Evolutionary conservation across 2,329 filamentous ascomycete species (phyloP), one percentile per base, ranked within the genome.

Genomic region (Aspergillus aculeatus): DNA sequence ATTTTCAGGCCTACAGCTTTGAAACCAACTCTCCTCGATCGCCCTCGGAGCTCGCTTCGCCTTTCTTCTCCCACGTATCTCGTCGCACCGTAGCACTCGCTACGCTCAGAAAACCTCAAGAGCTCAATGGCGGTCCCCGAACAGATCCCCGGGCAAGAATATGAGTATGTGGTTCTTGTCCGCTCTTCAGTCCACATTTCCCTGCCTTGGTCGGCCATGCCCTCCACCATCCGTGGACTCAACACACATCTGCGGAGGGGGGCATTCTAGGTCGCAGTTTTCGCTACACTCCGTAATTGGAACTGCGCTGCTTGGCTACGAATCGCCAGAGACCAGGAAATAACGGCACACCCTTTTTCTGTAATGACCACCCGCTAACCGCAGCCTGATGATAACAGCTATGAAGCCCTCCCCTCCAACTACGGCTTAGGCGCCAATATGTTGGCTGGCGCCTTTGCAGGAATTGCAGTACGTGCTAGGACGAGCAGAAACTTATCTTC

Each of bases 401-500:
- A 98, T 85, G 94, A 98, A 84, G 88, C 89, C 66, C 86, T 99
- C 59, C 93, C 94, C 65, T 90, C 93, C 66, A 96, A 96, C 79
- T 96, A 96, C 82, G 95, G 92, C 69, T 84, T 98, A 73, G 81
- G 89, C 66, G 92, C 95, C 75, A 99, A 98, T 79, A 97, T 98
- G 92, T 82, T 89, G 64, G 95, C 95, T 58, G 95, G 95, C 76
- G 95, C 95, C 68, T 97, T 98, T 79, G 95, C 95, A 61, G 95
- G 95, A 69, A 96, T 97, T 79, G 92, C 93, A 71, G 92, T 96
- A 87, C 69, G 88, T 75, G 35, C 47, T 49, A 47, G 54, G 21
- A 32, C n/a, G 31, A 23, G 23, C 3, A 23, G 47, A 49, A 49
- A 48, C 29, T 29, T 59, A 56, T 47, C 29, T 31, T 29, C 32